Base-by-base conservation (phyloP, 2,329 filamentous ascomycete genomes). In the Penicillium frequentans region DNA sequence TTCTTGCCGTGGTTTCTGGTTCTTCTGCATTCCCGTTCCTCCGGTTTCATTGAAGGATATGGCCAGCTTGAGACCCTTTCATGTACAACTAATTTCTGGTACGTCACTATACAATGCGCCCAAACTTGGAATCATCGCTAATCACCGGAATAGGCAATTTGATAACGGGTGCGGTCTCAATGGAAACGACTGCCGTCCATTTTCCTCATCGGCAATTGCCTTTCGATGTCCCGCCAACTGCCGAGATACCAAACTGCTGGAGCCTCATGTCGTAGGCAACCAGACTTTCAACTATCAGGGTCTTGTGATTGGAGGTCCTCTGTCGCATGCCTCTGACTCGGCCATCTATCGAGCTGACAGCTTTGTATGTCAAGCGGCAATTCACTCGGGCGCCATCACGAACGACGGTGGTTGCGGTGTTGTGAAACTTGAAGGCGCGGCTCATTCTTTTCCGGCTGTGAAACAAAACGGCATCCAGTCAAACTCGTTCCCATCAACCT, bases 321-420 rank as follows among this genome's bases (percentile, higher is more conserved):
- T 71, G 19, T 67, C 70, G 0, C 69, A 68, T 14, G 72, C 73
- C 5, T 68, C 74, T 2, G 70, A 74, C 6, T 64, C 65, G 1
- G 82, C 88, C 0, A 79, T 90, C 23, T 98, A 98, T 72, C 89
- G 95, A 19, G 91, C 90, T 10, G 92, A 96, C 74, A 96, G 91
- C 14, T 96, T 90, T 75, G 88, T 96, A 54, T 96, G 92, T 70
- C 88, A 86, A 57, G 83, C 92, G 13, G 92, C 91, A 33, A 90
- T 96, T 49, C 92, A 96, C 70, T 86, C 91, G 1, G 92, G 91
- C 21, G 81, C 93, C 65, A 85, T 96, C 58, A 85, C 84, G 35
- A 85, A 92, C 67, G 75, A 80, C 29, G 92, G 92, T 37, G 92
- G 92, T 1, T 96, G 92, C 65, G 92, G 92, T 56, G 90, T 96